Conservation (phyloP, 2,329 filamentous ascomycete genomes). For the Penicillium sp. region DNA sequence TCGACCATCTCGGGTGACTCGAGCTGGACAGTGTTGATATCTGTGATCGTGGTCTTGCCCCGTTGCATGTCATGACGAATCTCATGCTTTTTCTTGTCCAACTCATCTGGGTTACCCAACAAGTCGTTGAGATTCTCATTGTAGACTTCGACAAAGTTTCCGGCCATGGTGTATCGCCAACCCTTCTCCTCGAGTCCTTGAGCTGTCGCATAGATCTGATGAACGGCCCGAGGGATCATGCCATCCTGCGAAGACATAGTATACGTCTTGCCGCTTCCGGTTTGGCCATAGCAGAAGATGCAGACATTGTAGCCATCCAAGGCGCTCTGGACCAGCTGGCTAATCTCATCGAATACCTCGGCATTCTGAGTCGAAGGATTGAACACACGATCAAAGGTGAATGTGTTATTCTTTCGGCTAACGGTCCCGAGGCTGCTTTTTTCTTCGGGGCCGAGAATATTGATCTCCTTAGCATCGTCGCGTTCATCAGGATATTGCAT, state of each 20-base stretch:
- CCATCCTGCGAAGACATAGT: slow-evolving; percentile 90
- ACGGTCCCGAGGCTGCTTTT: slow-evolving; percentile 72
- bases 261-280: slow-evolving; percentile 90
- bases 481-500: slow-evolving; percentile 73
- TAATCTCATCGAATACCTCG: slow-evolving; percentile 92
- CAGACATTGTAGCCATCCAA: slow-evolving; percentile 98
- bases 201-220: slow-evolving; percentile 88
- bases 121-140: slow-evolving; percentile 95
- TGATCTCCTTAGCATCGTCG: slow-evolving; percentile 81
- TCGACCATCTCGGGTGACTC: slow-evolving; percentile 76
- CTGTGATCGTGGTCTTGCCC: slow-evolving; percentile 75
- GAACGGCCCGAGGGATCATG: slow-evolving; percentile 89
- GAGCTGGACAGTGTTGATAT: slow-evolving; percentile 69
- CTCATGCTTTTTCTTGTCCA: slow-evolving; percentile 77
- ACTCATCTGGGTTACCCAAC: slow-evolving; percentile 63
- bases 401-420: slow-evolving; percentile 72
- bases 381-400: slow-evolving; percentile 92
- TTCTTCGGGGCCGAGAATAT: slow-evolving; percentile 75
- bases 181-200: slow-evolving; percentile 79
- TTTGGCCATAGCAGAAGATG: slow-evolving; percentile 98
- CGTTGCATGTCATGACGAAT: slow-evolving; percentile 79
- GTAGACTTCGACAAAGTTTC: slow-evolving; percentile 95
- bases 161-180: slow-evolving; percentile 91
- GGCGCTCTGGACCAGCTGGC: slow-evolving; percentile 91
- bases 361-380: slow-evolving; percentile 68